Evolutionary conservation across 257 asterid species (phyloP), one percentile per base, ranked within the genome.

Genomic region (Gynochthodes officinalis): DNA sequence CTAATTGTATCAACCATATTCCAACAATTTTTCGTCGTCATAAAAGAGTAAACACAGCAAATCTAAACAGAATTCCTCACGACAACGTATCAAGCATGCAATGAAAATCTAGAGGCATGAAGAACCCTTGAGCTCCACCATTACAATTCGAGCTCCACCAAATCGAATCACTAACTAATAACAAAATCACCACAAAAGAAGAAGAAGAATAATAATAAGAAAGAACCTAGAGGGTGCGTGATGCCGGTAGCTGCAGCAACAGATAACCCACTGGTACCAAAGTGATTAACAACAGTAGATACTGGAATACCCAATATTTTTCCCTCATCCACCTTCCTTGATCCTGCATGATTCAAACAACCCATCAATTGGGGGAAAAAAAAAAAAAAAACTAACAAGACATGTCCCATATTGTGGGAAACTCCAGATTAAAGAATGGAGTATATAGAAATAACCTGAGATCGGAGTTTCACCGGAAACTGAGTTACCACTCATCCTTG

Each of bases 241-340:
- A 90, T 65, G 68, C 79, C 95, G 33, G 99, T 94, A 23, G 99
- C 97, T 52, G 90, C 85, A 77, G 99, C 99, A 79, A 94, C 97
- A 49, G 98, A 86, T 64, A 86, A 52, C 73, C 98, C 99, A 73
- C 95, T 91, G 46, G 97, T 88, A 39, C 97, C 96, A 74, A 94
- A 94, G 79, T 92, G 99, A 71, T 81, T 82, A 1, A 70, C 43
- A 27, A 85, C 86, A 69, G 84, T 86, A 4, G 99, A 88, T 7
- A 83, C 55, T 54, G 99, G 88, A 72, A 84, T 70, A 42, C 80
- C 79, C 89, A 78, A 83, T 72, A 78, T 89, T 57, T 76, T 78
- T 78, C 77, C 75, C 67, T 59, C 78, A 46, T 70, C 60, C 65
- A 85, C 86, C 83, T 75, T 71, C 74, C 44, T 62, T 4, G 61